phyloP scores from a whole-genome alignment of 805 yeast species.

The Hanseniaspora clermontiae region DNA sequence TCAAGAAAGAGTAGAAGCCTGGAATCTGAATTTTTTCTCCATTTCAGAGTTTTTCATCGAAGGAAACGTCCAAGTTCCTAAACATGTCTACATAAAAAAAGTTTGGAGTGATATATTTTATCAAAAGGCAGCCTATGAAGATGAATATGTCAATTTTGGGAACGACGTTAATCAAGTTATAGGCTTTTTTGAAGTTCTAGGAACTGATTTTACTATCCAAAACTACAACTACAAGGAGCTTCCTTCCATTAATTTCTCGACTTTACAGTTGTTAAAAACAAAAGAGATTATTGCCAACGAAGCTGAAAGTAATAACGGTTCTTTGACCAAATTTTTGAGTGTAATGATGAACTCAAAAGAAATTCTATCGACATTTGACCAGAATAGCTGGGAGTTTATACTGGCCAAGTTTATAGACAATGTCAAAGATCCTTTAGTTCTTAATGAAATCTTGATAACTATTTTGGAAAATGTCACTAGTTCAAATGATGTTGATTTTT shows the following conservation, averaged over 20 bases:
- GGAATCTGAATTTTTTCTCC: constrained; percentile 34
- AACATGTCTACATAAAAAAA: constrained; percentile 26
- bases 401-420: constrained; percentile 1
- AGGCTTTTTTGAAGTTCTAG: constrained; percentile 14
- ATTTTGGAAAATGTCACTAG: constrained; percentile 44
- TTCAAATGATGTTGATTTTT: constrained; percentile 17
- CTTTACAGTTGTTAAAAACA: constrained; percentile 50
- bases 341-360: constrained; percentile 55
- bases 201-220: constrained; percentile 23
- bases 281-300: not conserved
- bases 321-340: constrained; percentile 35
- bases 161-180: constrained; percentile 21
- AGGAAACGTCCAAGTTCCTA: constrained; percentile 12
- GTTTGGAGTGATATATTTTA: constrained; percentile 39
- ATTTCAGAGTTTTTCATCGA: not conserved
- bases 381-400: constrained; percentile 23
- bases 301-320: not conserved
- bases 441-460: constrained; percentile 63
- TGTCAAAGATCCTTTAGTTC: constrained; percentile 29
- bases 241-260: constrained; percentile 39
- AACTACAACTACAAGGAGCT: constrained; percentile 51
- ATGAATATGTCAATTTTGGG: constrained; percentile 26
- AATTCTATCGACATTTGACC: constrained; percentile 14
- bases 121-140: constrained; percentile 32
- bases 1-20: constrained; percentile 34